Evolutionary conservation across 176 grass and related monocot genomes (phyloP), one percentile per base, ranked within the genome.

Genomic region (Oryza australiensis): DNA sequence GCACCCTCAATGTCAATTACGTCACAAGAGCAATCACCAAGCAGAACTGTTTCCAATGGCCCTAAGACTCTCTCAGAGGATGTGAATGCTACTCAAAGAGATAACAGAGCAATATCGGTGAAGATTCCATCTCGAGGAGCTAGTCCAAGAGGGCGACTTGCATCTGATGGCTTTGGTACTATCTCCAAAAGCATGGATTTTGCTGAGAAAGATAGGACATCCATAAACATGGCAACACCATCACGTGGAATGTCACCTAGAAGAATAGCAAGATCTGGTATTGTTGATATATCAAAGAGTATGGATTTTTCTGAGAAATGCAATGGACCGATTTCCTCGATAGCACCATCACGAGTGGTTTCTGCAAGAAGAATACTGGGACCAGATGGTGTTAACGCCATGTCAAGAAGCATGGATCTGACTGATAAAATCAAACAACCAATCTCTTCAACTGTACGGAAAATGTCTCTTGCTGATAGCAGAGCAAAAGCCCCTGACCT

Each of bases 321-420:
- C 46, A 86, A 82, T 22, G 83, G 79, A 30, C 73, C 84, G 62
- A 68, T 82, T 60, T 73, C 88, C 70, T 86, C 83, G 26, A n/a
- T 62, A 63, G n/a, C 53, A 43, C 84, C 79, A 71, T 87, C 80
- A 77, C 64, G 42, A 77, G 12, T 79, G 76, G 16, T 84, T 82
- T 82, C 80, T 43, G 48, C 86, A 74, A 86, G 84, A 78, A 86
- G 77, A 89, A 80, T 90, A 66, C 72, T 85, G 16, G 49, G 75
- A 81, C 74, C 84, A 7, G 88, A 91, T 60, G 74, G 83, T 79
- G 79, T 59, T 79, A 90, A 86, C 74, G 83, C 83, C n/a, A 83
- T 86, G 74, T 90, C 88, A 83, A 90, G 83, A 86, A 90, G 88
- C 63, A 77, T 90, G 74, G 88, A 90, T 82, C 74, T 83, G 30